Base-by-base conservation (phyloP, 2,329 filamentous ascomycete genomes). In the Trichophyton verrucosum region DNA sequence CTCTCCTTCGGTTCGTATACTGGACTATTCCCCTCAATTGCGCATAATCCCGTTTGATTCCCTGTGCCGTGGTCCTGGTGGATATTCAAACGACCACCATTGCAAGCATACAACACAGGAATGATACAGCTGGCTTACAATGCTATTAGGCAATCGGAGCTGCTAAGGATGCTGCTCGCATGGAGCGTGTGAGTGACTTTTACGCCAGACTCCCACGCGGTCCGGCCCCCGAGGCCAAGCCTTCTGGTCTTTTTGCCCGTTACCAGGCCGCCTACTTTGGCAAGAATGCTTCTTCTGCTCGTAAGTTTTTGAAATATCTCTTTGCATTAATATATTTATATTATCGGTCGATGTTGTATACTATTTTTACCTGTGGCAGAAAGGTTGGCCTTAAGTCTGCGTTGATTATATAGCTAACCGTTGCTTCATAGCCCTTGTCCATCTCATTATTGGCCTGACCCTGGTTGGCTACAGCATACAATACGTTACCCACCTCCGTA, bases 401-500 rank as follows among this genome's bases (percentile, higher is more conserved):
- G 2, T 38, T 3, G 40, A 27, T 7, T 33, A 13, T 9, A 42
- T 11, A 8, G 49, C 22, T 53, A 30, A 53, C 49, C 9, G 17
- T 24, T 53, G 24, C 55, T 40, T 20, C 8, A 24, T 70, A 99
- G 94, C 94, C 66, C 84, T 99, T 73, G 81, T 95, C 70, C 94
- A 99, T 78, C 82, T 85, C 70, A 87, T 99, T 70, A 86, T 82
- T 69, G 81, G 84, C 73, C 79, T 99, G 65, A 79, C 96, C 67
- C 77, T 84, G 67, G 74, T 97, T 69, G 92, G 94, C 72, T 99
- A 99, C 78, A 88, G 88, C 70, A 90, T 97, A 81, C 91, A 96
- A 81, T 99, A 99, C 86, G 97, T 99, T 85, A 97, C 95, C 89
- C 95, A 99, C 80, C 84, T 99, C 73, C 90, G 94, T 99, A 86